Base-by-base conservation (phyloP, 106 monocot genomes). In the Dendrobium officinale region DNA sequence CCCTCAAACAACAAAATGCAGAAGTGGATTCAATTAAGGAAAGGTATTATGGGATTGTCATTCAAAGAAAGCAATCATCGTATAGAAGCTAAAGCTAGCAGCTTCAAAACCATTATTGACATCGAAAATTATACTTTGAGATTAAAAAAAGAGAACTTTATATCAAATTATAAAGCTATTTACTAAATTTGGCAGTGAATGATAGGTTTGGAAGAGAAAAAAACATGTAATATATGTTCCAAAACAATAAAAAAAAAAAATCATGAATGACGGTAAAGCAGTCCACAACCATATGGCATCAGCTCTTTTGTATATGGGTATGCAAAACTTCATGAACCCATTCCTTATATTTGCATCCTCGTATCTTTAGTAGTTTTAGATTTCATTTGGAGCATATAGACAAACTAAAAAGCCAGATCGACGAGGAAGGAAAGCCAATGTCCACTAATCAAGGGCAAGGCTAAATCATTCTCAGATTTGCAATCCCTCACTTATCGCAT, bases 1-100 rank as follows among this genome's bases (percentile, higher is more conserved):
- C 94, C 91, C 98, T 98, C 51, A 81, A 70, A 83, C 79, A 4
- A 78, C 87, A 77, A 86, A 84, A 76, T 43, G 19, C 43, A 74
- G 6, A 74, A 43, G 74, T 5, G 44, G 70, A 70, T 74, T 18
- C 29, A 19, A 37, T 74, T 74, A 74, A 19, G 43, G 9, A 74
- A 74, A 43, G 42, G 2, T 20, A 74, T 4, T 19, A 20, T 74
- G 19, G 6, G 74, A 5, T 74, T 42, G 11, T 73, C 73, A 73
- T 44, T 74, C 41, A 24, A 44, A 74, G 19, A 74, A 42, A 74
- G 9, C n/a, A 74, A 27, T 70, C 70, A 70, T 11, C 4, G 15
- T 37, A 33, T 13, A 31, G 70, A 33, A 70, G 64, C 64, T 51
- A 13, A 70, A 70, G 37, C 13, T 70, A 37, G 33, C 37, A 33